phyloP scores from a whole-genome alignment of 2,329 filamentous ascomycete species.

The Sclerotiophoma versabilis region DNA sequence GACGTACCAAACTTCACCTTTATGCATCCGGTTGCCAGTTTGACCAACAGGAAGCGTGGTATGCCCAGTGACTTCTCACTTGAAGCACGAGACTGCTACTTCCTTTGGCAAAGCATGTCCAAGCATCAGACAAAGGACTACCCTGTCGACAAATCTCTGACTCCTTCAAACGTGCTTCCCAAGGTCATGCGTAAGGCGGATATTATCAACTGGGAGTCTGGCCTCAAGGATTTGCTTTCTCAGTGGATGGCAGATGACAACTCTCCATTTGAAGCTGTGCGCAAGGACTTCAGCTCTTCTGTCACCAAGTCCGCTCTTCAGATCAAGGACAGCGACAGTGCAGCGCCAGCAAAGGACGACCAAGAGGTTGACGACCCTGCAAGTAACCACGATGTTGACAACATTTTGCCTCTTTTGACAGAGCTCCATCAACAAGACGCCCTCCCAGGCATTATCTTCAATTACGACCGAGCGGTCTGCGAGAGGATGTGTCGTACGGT shows the following conservation, averaged over 20 bases:
- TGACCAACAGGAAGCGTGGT: constrained; percentile 67
- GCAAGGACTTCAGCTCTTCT: constrained; percentile 52
- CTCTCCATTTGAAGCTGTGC: constrained; percentile 62
- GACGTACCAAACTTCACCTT: constrained; percentile 61
- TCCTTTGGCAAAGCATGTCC: constrained; percentile 69
- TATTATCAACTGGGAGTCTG: constrained; percentile 69
- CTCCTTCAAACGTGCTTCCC: constrained; percentile 60
- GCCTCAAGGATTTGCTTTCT: constrained; percentile 65
- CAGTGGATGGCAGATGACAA: constrained; percentile 65
- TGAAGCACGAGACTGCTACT: constrained; percentile 74
- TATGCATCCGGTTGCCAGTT: constrained; percentile 70
- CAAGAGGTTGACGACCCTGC: constrained; percentile 34
- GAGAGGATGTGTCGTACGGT: constrained; percentile 65
- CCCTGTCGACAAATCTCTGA: constrained; percentile 58
- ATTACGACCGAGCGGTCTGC: constrained; percentile 73
- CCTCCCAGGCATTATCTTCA: constrained; percentile 78
- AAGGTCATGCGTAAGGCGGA: constrained; percentile 68
- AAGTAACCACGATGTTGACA: constrained; percentile 42
- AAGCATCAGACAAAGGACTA: constrained; percentile 62
- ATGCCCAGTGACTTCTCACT: constrained; percentile 72
- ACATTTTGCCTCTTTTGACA: constrained; percentile 65
- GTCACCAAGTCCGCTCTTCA: constrained; percentile 17
- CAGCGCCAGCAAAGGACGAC: constrained; percentile 16
- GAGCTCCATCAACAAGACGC: constrained; percentile 69
- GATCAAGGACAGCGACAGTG: constrained; percentile 7